Conservation (phyloP, 345 rosid genomes). For the Populus simonii region DNA sequence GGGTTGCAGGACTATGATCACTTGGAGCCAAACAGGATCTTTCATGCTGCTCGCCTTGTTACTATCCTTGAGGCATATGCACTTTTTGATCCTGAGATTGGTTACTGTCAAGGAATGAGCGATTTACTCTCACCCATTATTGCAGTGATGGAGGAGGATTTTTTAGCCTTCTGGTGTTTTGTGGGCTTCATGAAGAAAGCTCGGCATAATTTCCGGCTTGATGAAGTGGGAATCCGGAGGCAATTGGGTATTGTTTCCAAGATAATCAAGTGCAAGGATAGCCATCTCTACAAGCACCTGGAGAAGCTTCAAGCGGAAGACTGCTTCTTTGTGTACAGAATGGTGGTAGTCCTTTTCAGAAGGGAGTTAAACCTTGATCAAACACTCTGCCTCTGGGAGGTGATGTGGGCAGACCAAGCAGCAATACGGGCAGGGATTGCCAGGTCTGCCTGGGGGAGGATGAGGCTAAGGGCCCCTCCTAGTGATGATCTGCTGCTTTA, state of each 20-base stretch:
- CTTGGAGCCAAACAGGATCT: conserved; percentile 72
- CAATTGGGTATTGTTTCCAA: conserved; percentile 75
- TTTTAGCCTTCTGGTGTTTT: conserved; percentile 90
- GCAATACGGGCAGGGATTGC: conserved; percentile 77
- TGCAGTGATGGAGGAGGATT: conserved; percentile 72
- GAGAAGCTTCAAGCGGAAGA: conserved; percentile 92
- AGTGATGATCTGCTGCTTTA: conserved; percentile 84
- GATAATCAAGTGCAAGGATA: conserved; percentile 83
- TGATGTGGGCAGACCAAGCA: conserved; percentile 94
- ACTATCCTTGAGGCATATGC: conserved; percentile 92
- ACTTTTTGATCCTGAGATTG: conserved; percentile 51
- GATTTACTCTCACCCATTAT: conserved; percentile 82
- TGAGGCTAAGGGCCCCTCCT: conserved; percentile 83
- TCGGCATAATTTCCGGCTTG: conserved; percentile 84
- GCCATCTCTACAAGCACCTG: conserved; percentile 69
- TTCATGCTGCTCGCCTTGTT: conserved; percentile 82
- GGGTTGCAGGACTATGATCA: conserved; percentile 76
- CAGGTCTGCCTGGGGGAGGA: conserved; percentile 78
- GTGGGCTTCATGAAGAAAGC: conserved; percentile 95
- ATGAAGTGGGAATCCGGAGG: conserved; percentile 86
- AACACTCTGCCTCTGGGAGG: conserved; percentile 94
- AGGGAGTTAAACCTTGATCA: conserved; percentile 80
- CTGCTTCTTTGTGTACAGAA: conserved; percentile 89
- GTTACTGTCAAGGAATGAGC: conserved; percentile 92
- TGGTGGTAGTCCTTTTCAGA: conserved; percentile 91